Conservation (phyloP, 768 basidiomycete species). For the Naematelia aurantialba region DNA sequence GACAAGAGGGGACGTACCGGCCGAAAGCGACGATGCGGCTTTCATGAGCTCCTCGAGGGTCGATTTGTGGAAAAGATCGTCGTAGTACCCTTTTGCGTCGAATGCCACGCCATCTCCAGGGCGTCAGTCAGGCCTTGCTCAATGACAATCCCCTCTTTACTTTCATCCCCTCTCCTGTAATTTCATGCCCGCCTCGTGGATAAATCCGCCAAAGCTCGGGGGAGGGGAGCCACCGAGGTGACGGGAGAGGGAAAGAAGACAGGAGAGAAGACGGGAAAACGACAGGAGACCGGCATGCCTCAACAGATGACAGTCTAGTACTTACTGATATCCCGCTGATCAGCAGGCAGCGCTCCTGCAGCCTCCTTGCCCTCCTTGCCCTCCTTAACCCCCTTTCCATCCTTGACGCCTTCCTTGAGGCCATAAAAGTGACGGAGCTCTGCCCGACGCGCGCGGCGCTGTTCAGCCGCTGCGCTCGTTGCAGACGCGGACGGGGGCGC, state of each 20-base stretch:
- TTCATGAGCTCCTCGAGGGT: constrained; percentile 41
- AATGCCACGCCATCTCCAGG: constrained; percentile 36
- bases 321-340: constrained; percentile 24
- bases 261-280: no score
- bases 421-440: constrained; percentile 42
- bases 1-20: constrained; percentile 30
- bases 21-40: constrained; percentile 24
- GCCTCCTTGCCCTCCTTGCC: neutral
- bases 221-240: no score
- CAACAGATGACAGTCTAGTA: no score
- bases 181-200: no score
- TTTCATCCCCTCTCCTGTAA: neutral
- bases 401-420: constrained; percentile 18
- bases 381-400: neutral
- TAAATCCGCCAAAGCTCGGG: no score
- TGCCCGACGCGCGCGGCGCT: constrained; percentile 34
- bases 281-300: no score
- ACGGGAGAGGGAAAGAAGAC: no score
- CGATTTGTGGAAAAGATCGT: constrained; percentile 35
- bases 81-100: constrained; percentile 40
- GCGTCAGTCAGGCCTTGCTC: neutral
- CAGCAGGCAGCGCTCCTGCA: neutral
- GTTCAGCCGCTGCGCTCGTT: constrained; percentile 10
- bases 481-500: neutral
- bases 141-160: neutral